phyloP scores from a whole-genome alignment of 495 filamentous ascomycete species.

The Niebla homalea region DNA sequence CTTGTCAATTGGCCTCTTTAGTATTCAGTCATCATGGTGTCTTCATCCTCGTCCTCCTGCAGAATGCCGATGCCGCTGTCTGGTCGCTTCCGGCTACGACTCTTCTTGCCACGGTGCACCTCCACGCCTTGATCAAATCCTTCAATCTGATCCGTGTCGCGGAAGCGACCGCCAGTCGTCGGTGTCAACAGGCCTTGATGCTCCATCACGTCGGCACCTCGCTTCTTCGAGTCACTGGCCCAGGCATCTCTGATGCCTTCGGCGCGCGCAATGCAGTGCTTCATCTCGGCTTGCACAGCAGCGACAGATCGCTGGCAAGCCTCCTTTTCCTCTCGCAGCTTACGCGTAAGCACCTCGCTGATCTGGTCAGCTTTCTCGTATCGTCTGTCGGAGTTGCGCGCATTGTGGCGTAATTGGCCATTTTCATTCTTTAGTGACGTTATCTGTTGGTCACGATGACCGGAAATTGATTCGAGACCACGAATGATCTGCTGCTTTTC shows the following conservation, averaged over 20 bases:
- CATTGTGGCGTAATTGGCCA: slow-evolving; percentile 6
- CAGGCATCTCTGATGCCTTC: slow-evolving; percentile 12
- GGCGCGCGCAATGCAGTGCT: slow-evolving; percentile 24
- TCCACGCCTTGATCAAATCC: slow-evolving; percentile 18
- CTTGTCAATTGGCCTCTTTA: background rate
- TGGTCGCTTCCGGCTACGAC: slow-evolving; percentile 27
- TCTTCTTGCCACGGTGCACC: slow-evolving; percentile 31
- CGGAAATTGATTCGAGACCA: slow-evolving; percentile 24
- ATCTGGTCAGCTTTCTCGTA: slow-evolving; percentile 32
- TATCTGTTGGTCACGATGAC: slow-evolving; percentile 29
- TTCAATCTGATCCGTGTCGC: slow-evolving; percentile 24
- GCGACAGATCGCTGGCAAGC: slow-evolving; percentile 10
- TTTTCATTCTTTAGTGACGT: slow-evolving; percentile 12
- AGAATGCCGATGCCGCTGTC: slow-evolving; percentile 52
- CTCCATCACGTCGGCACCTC: slow-evolving; percentile 13
- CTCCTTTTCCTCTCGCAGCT: slow-evolving; percentile 11
- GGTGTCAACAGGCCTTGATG: slow-evolving; percentile 31
- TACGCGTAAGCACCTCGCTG: slow-evolving; percentile 28
- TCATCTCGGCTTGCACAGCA: slow-evolving; percentile 22
- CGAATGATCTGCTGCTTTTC: slow-evolving; percentile 30
- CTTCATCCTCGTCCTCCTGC: slow-evolving; percentile 42
- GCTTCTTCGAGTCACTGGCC: slow-evolving; percentile 9
- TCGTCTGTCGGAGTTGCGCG: background rate
- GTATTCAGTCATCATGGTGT: slow-evolving; percentile 12
- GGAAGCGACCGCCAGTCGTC: slow-evolving; percentile 30